Evolutionary conservation across 176 grass and related monocot genomes (phyloP).

Genomic region (Triticum aestivum): IWGSC_CS_RefSeq_v2.1 NC_057811.1:107306055-107306554

Average conservation of each 20-base stretch:
- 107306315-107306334: neutral
- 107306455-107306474: neutral
- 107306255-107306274: neutral
- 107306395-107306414: conserved; percentile 66
- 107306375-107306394: neutral
- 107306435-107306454: neutral
- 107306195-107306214: neutral
- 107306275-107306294: neutral
- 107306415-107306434: conserved; percentile 66
- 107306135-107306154: neutral
- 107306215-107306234: neutral
- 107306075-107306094: neutral
- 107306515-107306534: neutral
- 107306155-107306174: neutral
- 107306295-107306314: neutral
- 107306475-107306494: neutral
- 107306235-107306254: neutral
- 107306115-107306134: neutral
- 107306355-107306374: neutral
- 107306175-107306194: neutral
- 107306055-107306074: neutral
- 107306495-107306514: neutral
- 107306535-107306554: conserved; percentile 26
- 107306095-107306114: conserved; percentile 21
- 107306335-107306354: neutral